Percentiles rank a stretch among this genome's conserved stretches.
Conservation (phyloP, 2,329 filamentous ascomycete genomes). For the Cyphellophora europaea region DNA sequence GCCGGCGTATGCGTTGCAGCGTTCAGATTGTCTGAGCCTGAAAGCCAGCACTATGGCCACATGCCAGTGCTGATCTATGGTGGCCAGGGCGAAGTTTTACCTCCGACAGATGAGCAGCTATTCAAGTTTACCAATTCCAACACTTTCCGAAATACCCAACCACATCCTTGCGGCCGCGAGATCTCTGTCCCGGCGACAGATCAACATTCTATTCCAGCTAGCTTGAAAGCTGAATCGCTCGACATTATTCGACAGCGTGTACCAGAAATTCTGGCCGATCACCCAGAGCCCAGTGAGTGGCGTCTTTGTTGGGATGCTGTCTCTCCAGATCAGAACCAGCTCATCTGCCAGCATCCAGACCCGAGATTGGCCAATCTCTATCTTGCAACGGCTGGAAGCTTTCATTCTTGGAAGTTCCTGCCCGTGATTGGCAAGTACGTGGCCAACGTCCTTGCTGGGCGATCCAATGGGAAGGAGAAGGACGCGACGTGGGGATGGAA, state of each 20-base stretch:
- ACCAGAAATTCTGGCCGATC: conserved; percentile 22
- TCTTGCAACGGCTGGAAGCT: conserved; percentile 53
- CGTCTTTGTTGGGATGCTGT: conserved; percentile 51
- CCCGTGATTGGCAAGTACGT: conserved; percentile 52
- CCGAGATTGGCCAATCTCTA: conserved; percentile 41
- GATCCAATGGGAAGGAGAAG: conserved; percentile 23
- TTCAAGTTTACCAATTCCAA: conserved; percentile 55
- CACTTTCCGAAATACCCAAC: conserved; percentile 47
- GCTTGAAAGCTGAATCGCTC: conserved; percentile 31
- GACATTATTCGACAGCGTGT: conserved; percentile 17
- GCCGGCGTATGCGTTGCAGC: conserved; percentile 53
- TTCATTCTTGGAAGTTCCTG: conserved; percentile 58
- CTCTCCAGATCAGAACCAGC: conserved; percentile 53
- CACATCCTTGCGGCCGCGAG: conserved; percentile 38
- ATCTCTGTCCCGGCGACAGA: conserved; percentile 42
- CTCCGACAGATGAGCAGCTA: conserved; percentile 38
- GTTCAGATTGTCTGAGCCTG: conserved; percentile 41
- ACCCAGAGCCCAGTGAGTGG: conserved; percentile 31
- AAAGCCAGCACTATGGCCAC: conserved; percentile 38
- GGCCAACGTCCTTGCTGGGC: conserved; percentile 18
- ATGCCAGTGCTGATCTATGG: conserved; percentile 48
- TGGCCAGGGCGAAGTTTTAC: conserved; percentile 36
- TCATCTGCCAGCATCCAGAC: conserved; percentile 46
- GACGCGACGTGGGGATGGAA: conserved; percentile 33
- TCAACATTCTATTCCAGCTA: conserved; percentile 33